Evolutionary conservation across 2,329 filamentous ascomycete species (phyloP).

Genomic region (Cryphonectria parasitica): DNA sequence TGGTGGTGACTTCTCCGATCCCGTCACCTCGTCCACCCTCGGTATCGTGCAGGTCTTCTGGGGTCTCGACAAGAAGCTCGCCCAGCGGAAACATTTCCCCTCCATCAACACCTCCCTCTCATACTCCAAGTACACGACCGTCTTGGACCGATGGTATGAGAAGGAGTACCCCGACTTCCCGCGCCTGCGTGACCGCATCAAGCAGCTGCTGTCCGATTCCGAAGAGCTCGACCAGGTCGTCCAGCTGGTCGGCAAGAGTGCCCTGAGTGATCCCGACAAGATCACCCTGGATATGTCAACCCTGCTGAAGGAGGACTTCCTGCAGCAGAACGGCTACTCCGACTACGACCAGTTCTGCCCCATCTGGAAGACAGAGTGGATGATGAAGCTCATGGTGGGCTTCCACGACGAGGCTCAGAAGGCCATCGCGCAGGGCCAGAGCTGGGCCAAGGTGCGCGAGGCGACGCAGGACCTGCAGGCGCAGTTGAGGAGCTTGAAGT

Average conservation of each 20-base stretch:
- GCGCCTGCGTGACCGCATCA: constrained; percentile 87
- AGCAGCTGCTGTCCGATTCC: constrained; percentile 89
- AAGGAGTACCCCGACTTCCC: constrained; percentile 95
- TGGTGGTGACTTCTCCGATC: constrained; percentile 98
- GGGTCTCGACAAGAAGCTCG: constrained; percentile 99
- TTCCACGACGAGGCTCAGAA: constrained; percentile 98
- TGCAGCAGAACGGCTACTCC: constrained; percentile 99
- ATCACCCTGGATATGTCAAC: constrained; percentile 93
- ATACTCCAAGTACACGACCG: constrained; percentile 93
- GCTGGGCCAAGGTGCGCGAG: constrained; percentile 91
- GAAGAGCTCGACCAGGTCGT: constrained; percentile 99
- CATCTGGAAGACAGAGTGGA: constrained; percentile 99
- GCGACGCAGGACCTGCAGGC: constrained; percentile 85
- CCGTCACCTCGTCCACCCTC: constrained; percentile 90
- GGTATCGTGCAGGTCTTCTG: constrained; percentile 99
- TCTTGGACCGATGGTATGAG: constrained; percentile 92
- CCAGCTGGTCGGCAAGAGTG: constrained; percentile 96
- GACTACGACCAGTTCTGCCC: constrained; percentile 99
- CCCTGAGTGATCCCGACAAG: constrained; percentile 95
- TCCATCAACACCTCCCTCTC: constrained; percentile 94
- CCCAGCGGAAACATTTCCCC: constrained; percentile 98
- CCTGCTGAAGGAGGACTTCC: constrained; percentile 95
- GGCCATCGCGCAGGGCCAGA: constrained; percentile 86
- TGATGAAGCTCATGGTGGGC: constrained; percentile 99
- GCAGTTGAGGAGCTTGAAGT: constrained; percentile 90